phyloP scores from a whole-genome alignment of 2,329 filamentous ascomycete genomes.

The Pseudopyrenochaeta lycopersici region DNA sequence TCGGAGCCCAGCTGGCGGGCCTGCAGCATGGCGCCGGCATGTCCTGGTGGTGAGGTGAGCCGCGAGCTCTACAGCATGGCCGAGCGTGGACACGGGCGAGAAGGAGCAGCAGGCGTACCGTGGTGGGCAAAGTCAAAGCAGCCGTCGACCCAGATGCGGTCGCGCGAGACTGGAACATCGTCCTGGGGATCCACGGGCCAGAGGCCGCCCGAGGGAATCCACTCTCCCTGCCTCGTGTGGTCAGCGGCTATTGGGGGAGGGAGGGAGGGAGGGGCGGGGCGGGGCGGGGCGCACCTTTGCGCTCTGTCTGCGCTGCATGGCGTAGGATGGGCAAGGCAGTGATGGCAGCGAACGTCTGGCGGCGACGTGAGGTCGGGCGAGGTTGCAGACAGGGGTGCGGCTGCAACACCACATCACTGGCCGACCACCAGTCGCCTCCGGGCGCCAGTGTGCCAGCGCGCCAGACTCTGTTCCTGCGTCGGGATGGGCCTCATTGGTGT shows the following conservation, averaged over 20 bases:
- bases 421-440: constrained; percentile 2
- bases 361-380: background rate
- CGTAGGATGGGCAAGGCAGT: constrained; percentile 13
- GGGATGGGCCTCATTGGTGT: constrained; percentile 17
- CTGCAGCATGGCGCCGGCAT: constrained; percentile 96
- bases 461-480: constrained; percentile 18
- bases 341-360: background rate
- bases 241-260: background rate
- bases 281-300: constrained; percentile 35
- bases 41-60: constrained; percentile 65
- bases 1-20: constrained; percentile 89
- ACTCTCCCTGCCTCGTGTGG: constrained; percentile 44
- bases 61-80: background rate
- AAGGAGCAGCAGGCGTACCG: constrained; percentile 70
- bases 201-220: constrained; percentile 61
- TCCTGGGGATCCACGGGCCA: constrained; percentile 74
- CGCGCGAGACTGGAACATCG: constrained; percentile 65
- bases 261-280: background rate
- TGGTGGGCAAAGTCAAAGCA: constrained; percentile 99
- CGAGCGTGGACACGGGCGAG: no score
- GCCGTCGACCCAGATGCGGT: constrained; percentile 96
- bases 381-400: background rate
- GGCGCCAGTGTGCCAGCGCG: background rate
- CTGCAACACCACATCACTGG: constrained; percentile 2
- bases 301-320: constrained; percentile 49